A percentile compares a stretch with the other conserved stretches of the same genome.
Conservation (phyloP, 1,284 basidiomycete species). For the Marasmius sp. region DNA sequence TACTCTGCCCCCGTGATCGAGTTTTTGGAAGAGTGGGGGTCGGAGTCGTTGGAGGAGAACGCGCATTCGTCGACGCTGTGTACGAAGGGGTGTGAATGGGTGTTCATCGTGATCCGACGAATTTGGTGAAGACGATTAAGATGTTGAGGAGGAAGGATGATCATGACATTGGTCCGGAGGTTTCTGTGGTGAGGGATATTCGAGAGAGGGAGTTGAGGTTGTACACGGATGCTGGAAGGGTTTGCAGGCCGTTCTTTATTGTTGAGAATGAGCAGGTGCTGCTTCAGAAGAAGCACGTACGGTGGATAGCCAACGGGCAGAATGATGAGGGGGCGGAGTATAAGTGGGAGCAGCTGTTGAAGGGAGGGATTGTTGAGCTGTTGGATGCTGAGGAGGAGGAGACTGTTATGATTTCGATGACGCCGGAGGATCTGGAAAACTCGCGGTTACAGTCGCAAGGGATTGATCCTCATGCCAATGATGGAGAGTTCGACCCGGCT, state of each 20-base stretch:
- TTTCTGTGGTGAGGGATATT: conserved; percentile 96
- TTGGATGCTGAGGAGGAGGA: conserved; percentile 99
- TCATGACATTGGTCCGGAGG: conserved; percentile 93
- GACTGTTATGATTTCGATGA: conserved; percentile 99
- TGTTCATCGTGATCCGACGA: conserved; percentile 94
- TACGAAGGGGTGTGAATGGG: conserved; percentile 99
- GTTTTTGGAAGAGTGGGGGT: conserved; percentile 98
- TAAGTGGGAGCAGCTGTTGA: conserved; percentile 87
- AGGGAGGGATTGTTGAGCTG: conserved; percentile 89
- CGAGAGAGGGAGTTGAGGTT: conserved; percentile 92
- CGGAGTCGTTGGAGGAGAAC: conserved; percentile 91
- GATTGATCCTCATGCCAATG: conserved; percentile 58
- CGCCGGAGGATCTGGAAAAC: conserved; percentile 90
- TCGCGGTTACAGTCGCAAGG: conserved; percentile 70
- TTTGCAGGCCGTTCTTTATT: conserved; percentile 95
- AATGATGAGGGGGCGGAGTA: conserved; percentile 64
- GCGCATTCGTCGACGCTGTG: conserved; percentile 79
- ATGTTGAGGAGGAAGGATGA: conserved; percentile 93
- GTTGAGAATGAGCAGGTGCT: conserved; percentile 90
- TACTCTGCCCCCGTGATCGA: conserved; percentile 96
- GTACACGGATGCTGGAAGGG: conserved; percentile 95
- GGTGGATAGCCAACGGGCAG: conserved; percentile 61
- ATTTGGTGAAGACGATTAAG: conserved; percentile 91
- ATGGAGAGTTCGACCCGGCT: conserved; percentile 81
- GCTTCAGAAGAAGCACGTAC: conserved; percentile 85